These are phyloP conservation scores for Pseudozyma tsukubaensis DNA, from an alignment of 1,284 basidiomycete genomes.

Conservation along the genomic window DNA sequence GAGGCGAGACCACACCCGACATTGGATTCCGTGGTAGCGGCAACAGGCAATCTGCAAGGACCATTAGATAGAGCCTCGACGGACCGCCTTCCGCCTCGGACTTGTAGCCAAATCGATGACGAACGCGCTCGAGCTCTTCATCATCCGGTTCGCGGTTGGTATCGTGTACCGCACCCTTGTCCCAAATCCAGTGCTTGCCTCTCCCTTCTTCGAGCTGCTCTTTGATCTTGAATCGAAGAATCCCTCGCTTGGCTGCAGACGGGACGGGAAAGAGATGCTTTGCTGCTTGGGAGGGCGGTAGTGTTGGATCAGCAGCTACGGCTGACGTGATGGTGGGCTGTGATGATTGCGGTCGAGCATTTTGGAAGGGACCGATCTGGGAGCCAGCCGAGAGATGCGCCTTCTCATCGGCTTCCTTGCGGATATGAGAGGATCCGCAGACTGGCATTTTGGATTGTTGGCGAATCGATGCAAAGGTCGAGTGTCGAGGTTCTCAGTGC, in stretches of 20 bases:
- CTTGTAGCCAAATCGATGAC: constrained; percentile 59
- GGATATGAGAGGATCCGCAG: constrained; percentile 40
- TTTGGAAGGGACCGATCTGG: constrained; percentile 37
- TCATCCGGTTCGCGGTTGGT: constrained; percentile 60
- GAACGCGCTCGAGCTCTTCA: constrained; percentile 57
- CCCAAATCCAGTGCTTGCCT: constrained; percentile 65
- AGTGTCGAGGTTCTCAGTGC: neutral
- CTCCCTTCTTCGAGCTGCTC: constrained; percentile 60
- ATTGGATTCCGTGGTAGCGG: constrained; percentile 57
- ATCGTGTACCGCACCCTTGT: constrained; percentile 60
- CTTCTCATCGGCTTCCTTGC: constrained; percentile 30
- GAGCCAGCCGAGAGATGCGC: constrained; percentile 45
- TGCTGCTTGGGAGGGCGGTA: constrained; percentile 54
- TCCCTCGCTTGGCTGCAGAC: constrained; percentile 50
- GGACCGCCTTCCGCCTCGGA: constrained; percentile 54
- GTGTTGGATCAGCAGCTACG: constrained; percentile 55
- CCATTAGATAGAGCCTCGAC: constrained; percentile 61
- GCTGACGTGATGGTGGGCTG: constrained; percentile 64
- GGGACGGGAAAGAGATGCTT: constrained; percentile 57
- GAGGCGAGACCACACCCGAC: constrained; percentile 65
- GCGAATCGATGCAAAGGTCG: neutral
- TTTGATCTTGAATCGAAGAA: constrained; percentile 63
- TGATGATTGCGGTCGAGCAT: constrained; percentile 39
- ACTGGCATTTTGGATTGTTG: constrained; percentile 27
- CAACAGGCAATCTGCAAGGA: constrained; percentile 65